These are phyloP conservation scores for Barnettozyma sp. DNA, from an alignment of 805 yeast genomes.

Conservation along the genomic window DNA sequence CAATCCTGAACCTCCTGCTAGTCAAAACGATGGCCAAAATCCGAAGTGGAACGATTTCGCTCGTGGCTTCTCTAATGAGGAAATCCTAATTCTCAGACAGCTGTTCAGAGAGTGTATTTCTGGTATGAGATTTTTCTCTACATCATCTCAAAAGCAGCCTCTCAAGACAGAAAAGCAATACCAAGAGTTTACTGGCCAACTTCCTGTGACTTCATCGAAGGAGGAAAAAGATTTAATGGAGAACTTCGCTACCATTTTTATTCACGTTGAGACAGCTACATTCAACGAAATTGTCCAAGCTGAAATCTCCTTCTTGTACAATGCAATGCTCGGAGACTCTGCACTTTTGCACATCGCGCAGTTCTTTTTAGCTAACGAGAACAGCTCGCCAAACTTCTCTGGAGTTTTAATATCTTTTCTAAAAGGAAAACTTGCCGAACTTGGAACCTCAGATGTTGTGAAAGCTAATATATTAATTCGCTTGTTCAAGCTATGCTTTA, in stretches of 20 bases:
- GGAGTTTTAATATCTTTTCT: slow-evolving; percentile 76
- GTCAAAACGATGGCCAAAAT: slow-evolving; percentile 41
- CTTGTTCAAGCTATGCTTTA: slow-evolving; percentile 84
- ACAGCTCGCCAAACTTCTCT: slow-evolving; percentile 88
- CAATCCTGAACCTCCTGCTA: slow-evolving; percentile 69
- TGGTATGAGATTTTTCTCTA: slow-evolving; percentile 73
- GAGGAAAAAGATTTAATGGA: slow-evolving; percentile 97
- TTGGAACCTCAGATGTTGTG: slow-evolving; percentile 75
- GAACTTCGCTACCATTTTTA: slow-evolving; percentile 85
- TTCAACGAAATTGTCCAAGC: slow-evolving; percentile 85
- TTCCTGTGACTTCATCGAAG: slow-evolving; percentile 81
- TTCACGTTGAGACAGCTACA: slow-evolving; percentile 90
- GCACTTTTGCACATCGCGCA: slow-evolving; percentile 89
- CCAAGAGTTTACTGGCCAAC: slow-evolving; percentile 55
- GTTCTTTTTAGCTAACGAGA: slow-evolving; percentile 86
- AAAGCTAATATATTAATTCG: slow-evolving; percentile 77
- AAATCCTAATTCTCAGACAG: slow-evolving; percentile 65
- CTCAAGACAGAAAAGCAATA: slow-evolving; percentile 21
- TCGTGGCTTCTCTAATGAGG: slow-evolving; percentile 76
- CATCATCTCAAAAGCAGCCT: slow-evolving; percentile 23
- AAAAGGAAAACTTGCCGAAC: slow-evolving; percentile 60
- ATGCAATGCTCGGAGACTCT: slow-evolving; percentile 73
- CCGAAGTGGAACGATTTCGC: slow-evolving; percentile 82
- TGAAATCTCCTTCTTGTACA: slow-evolving; percentile 72
- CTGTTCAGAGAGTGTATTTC: slow-evolving; percentile 79